These are phyloP conservation scores for Exidia glandulosa DNA, from an alignment of 768 basidiomycete species.

Conservation along the genomic window DNA sequence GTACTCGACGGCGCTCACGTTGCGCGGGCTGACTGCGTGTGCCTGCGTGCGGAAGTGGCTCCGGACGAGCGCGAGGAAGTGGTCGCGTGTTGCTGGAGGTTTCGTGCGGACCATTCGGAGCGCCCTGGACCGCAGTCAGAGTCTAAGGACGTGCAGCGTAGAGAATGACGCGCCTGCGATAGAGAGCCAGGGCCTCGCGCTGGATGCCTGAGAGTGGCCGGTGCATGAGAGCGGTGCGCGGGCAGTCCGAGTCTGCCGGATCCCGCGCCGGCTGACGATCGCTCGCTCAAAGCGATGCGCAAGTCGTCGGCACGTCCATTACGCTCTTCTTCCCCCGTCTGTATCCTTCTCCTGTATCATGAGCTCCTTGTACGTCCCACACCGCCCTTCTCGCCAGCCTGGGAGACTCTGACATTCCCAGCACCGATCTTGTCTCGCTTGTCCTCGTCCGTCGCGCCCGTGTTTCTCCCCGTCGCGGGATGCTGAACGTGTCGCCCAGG, in stretches of 20 bases:
- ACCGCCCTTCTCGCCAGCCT: neutral
- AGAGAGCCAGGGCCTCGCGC: slow-evolving; percentile 39
- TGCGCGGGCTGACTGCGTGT: slow-evolving; percentile 45
- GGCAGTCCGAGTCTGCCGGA: too few species aligned
- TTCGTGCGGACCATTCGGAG: slow-evolving; percentile 66
- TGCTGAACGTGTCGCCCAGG: neutral
- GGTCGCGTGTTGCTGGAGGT: slow-evolving; percentile 45
- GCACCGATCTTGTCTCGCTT: neutral
- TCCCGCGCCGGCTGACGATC: neutral
- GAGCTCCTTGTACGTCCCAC: neutral
- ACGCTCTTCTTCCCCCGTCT: neutral
- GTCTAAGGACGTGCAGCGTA: neutral
- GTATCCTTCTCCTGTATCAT: neutral
- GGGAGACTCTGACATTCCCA: neutral
- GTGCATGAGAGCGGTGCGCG: too few species aligned
- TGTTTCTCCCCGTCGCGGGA: neutral
- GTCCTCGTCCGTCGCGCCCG: neutral
- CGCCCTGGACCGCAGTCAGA: slow-evolving; percentile 34
- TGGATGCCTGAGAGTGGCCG: slow-evolving; percentile 37
- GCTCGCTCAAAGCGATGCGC: neutral
- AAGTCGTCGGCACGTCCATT: neutral
- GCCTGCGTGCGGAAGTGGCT: slow-evolving; percentile 62
- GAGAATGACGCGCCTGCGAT: slow-evolving; percentile 24
- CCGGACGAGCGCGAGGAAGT: slow-evolving; percentile 57
- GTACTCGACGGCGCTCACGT: slow-evolving; percentile 63